Conservation (phyloP, 2,329 filamentous ascomycete genomes). For the Byssochlamys sp. region DNA sequence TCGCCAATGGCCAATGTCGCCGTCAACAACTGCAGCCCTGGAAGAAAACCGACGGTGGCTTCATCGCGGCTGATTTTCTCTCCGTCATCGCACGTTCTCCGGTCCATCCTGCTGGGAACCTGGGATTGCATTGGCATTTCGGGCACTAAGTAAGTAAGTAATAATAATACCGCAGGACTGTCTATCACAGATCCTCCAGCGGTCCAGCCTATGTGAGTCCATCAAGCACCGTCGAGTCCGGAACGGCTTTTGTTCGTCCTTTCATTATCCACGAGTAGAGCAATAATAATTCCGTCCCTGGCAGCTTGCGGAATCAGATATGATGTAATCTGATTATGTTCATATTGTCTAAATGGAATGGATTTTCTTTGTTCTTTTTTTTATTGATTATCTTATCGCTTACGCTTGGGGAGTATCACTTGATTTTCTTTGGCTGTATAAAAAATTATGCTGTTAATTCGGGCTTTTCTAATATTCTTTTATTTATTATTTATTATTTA, state of each 20-base stretch:
- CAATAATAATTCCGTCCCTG: background rate
- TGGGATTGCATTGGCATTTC: background rate
- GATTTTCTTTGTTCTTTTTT: background rate
- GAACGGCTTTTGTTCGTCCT: background rate
- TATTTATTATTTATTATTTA: too few species aligned
- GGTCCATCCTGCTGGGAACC: background rate
- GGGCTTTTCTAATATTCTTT: too few species aligned
- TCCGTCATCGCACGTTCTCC: background rate
- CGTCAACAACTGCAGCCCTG: background rate
- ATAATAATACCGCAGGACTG: background rate
- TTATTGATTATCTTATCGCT: background rate
- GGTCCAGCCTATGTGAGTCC: background rate
- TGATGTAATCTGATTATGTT: background rate
- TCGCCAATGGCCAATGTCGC: background rate
- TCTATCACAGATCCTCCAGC: background rate
- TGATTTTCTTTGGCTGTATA: too few species aligned
- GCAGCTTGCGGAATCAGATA: background rate
- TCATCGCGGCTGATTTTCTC: background rate
- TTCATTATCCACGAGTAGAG: background rate
- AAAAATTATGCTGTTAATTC: background rate
- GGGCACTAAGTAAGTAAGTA: background rate
- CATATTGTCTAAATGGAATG: background rate
- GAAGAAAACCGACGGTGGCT: background rate
- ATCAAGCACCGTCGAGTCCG: background rate
- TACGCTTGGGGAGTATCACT: background rate